Percentiles rank a stretch among this genome's conserved stretches.
Evolutionary conservation across 1,139 yeast species (phyloP).

Genomic region (Kurtzmaniella quercitrusa): DNA sequence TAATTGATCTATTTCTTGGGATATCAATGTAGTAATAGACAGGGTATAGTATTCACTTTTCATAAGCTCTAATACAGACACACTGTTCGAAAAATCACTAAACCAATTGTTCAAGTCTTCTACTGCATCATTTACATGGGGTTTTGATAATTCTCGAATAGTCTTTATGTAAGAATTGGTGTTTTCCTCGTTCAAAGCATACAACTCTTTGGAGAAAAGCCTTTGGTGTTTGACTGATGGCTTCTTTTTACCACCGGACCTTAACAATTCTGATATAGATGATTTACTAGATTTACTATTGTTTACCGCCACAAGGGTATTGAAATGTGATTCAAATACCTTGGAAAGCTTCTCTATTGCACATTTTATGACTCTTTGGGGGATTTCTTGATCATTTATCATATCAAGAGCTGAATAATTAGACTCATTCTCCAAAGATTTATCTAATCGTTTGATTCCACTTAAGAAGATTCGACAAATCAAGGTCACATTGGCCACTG

Average conservation of each 20-base stretch:
- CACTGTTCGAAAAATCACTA: constrained; percentile 9
- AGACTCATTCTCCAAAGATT: neutral
- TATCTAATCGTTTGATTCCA: constrained; percentile 1
- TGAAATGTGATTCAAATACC: constrained; percentile 1
- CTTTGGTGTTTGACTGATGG: neutral
- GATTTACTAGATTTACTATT: neutral
- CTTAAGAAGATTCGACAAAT: constrained; percentile 1
- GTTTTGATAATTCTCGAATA: constrained; percentile 9
- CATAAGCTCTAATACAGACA: neutral
- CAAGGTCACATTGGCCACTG: neutral
- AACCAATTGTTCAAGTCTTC: constrained; percentile 23
- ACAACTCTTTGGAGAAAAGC: neutral
- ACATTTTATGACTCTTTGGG: neutral
- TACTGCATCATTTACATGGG: constrained; percentile 11
- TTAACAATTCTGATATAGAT: neutral
- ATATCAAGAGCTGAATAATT: neutral
- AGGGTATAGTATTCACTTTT: neutral
- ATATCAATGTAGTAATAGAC: constrained; percentile 4
- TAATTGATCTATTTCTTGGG: constrained; percentile 11
- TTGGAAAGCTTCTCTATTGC: neutral
- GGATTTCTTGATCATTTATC: neutral
- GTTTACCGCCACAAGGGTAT: constrained; percentile 3
- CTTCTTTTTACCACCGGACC: neutral
- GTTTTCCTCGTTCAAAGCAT: constrained; percentile 8
- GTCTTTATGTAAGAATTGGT: constrained; percentile 20